phyloP scores from a whole-genome alignment of 1,284 basidiomycete species.

The Apiotrichum sp. region DNA sequence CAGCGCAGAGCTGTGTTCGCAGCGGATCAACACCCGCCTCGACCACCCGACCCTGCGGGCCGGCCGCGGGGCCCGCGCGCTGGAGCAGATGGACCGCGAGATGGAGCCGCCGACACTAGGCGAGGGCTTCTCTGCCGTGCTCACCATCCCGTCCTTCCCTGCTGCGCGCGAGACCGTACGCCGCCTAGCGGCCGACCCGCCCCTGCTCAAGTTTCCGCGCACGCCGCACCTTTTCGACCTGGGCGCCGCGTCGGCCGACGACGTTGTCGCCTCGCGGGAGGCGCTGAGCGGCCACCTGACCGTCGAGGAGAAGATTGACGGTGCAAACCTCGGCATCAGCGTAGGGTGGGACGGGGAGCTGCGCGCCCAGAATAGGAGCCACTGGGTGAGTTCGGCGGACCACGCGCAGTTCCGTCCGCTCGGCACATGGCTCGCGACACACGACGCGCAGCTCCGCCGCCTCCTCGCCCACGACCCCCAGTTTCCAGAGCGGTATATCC shows the following conservation, averaged over 20 bases:
- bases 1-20: constrained; percentile 50
- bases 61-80: constrained; percentile 55
- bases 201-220: constrained; percentile 57
- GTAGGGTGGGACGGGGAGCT: constrained; percentile 52
- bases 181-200: constrained; percentile 48
- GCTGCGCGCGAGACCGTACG: constrained; percentile 48
- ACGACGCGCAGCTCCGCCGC: constrained; percentile 30
- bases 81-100: constrained; percentile 53
- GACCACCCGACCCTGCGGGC: constrained; percentile 58
- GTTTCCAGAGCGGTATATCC: constrained; percentile 56
- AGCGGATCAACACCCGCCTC: constrained; percentile 55
- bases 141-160: constrained; percentile 48
- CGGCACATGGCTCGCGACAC: constrained; percentile 51
- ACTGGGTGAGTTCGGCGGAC: constrained; percentile 54
- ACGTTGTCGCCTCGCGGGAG: constrained; percentile 36
- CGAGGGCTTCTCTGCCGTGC: constrained; percentile 52
- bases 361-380: constrained; percentile 59
- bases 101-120: constrained; percentile 50
- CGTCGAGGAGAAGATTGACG: constrained; percentile 61
- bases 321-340: constrained; percentile 62
- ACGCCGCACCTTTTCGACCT: constrained; percentile 57
- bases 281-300: constrained; percentile 41
- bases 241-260: constrained; percentile 55
- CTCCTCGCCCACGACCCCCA: constrained; percentile 53
- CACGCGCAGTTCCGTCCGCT: constrained; percentile 60